Conservation (phyloP, 2,329 filamentous ascomycete species). For the Venturia asperata region DNA sequence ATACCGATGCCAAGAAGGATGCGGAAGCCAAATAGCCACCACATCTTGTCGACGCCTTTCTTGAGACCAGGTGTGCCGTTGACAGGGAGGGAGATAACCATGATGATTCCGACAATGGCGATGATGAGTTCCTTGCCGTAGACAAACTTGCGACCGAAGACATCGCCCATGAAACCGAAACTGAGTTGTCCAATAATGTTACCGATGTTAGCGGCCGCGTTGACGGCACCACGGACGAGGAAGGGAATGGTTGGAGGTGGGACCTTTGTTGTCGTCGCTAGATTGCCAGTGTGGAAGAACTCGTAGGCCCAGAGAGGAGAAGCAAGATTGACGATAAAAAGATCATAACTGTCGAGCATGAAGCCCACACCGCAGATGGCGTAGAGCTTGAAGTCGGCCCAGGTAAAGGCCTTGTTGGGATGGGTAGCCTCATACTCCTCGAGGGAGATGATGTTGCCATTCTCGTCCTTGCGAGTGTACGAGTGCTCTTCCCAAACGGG, state of each 20-base stretch:
- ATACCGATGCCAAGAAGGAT: conserved; percentile 21
- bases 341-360: conserved; percentile 21
- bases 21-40: conserved; percentile 20
- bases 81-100: conserved; percentile 21
- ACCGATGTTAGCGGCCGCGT: conserved; percentile 21
- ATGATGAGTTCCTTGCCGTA: conserved; percentile 22
- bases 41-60: conserved; percentile 19
- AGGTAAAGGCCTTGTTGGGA: conserved; percentile 17
- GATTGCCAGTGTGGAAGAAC: conserved; percentile 19
- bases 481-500: conserved; percentile 22
- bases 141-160: conserved; percentile 22
- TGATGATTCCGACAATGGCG: conserved; percentile 21
- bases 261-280: conserved; percentile 15
- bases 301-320: conserved; percentile 21
- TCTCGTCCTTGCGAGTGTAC: conserved; percentile 21
- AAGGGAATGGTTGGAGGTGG: conserved; percentile 21
- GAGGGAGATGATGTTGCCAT: conserved; percentile 22
- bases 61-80: conserved; percentile 17
- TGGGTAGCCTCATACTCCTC: conserved; percentile 21
- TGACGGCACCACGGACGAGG: conserved; percentile 21
- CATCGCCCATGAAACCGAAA: conserved; percentile 22
- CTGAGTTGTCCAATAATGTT: conserved; percentile 21
- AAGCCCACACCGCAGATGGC: conserved; percentile 21
- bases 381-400: conserved; percentile 22
- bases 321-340: conserved; percentile 22